These are phyloP conservation scores for Rhodotorula taiwanensis DNA, from an alignment of 768 basidiomycete species.

Conservation along the genomic window DNA sequence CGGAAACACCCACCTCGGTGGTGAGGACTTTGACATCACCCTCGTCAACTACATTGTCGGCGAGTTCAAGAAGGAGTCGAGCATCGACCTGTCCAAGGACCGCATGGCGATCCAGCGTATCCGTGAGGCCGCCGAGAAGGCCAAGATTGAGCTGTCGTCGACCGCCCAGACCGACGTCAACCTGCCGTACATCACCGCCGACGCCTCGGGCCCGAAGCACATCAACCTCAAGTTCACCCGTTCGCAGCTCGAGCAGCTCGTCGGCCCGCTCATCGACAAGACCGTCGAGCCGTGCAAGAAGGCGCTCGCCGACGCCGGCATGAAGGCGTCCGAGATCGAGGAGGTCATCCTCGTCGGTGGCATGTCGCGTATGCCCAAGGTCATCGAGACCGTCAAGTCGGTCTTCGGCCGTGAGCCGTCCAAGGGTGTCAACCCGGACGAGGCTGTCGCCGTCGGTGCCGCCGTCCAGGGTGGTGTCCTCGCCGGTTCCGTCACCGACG, in stretches of 20 bases:
- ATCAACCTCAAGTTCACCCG: slow-evolving; percentile 87
- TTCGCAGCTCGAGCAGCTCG: slow-evolving; percentile 82
- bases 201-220: slow-evolving; percentile 90
- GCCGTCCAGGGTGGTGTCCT: slow-evolving; percentile 97
- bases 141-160: slow-evolving; percentile 95
- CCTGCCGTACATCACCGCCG: slow-evolving; percentile 95
- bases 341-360: slow-evolving; percentile 98
- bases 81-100: slow-evolving; percentile 72
- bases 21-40: slow-evolving; percentile 91
- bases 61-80: slow-evolving; percentile 90
- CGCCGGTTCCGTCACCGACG: slow-evolving; percentile 87
- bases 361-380: slow-evolving; percentile 96
- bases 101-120: slow-evolving; percentile 98
- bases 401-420: slow-evolving; percentile 93
- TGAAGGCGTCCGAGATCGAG: slow-evolving; percentile 85
- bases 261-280: slow-evolving; percentile 71
- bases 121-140: slow-evolving; percentile 98
- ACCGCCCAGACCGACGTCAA: slow-evolving; percentile 95
- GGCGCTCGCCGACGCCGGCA: slow-evolving; percentile 84
- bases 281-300: slow-evolving; percentile 96
- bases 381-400: slow-evolving; percentile 83
- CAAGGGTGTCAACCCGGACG: slow-evolving; percentile 99
- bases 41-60: slow-evolving; percentile 76
- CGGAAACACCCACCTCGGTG: slow-evolving; percentile 95
- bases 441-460: slow-evolving; percentile 97